A percentile compares a stretch with the other conserved stretches of the same genome.
phyloP scores from a whole-genome alignment of 75 land plant species.

The Chamaecyparis obtusa region DNA sequence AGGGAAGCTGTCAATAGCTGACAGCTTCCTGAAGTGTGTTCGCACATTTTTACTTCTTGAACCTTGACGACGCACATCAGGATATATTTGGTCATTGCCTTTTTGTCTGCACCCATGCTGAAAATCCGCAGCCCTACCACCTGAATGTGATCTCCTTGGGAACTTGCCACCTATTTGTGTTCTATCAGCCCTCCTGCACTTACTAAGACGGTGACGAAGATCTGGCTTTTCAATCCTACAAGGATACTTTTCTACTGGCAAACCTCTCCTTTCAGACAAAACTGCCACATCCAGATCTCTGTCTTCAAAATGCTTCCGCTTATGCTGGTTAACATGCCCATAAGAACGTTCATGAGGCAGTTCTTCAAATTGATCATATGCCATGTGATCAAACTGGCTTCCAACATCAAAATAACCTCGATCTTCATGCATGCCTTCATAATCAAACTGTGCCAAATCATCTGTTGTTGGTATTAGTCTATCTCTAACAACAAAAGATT shows the following conservation, averaged over 20 bases:
- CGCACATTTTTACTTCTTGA: background rate
- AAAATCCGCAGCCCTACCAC: background rate
- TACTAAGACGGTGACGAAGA: conserved; percentile 7
- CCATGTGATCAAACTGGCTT: background rate
- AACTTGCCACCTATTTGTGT: background rate
- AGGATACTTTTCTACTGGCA: background rate
- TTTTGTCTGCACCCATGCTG: background rate
- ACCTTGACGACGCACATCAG: background rate
- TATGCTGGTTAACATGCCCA: background rate
- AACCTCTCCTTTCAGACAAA: conserved; percentile 9
- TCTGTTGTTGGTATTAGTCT: background rate
- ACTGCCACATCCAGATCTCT: background rate
- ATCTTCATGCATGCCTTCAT: conserved; percentile 21
- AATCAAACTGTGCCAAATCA: conserved; percentile 18
- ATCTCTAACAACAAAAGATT: conserved; percentile 13
- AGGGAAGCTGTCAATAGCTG: conserved; percentile 2
- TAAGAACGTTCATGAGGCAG: background rate
- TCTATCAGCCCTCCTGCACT: conserved; percentile 8
- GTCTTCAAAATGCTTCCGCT: conserved; percentile 7
- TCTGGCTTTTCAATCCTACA: background rate
- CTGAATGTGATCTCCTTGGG: background rate
- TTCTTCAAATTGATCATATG: conserved; percentile 4
- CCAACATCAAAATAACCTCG: conserved; percentile 5
- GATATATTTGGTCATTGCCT: conserved; percentile 2
- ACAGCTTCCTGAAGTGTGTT: background rate